phyloP scores from a whole-genome alignment of 1,284 basidiomycete genomes.

The Cryptococcus sp. region DNA sequence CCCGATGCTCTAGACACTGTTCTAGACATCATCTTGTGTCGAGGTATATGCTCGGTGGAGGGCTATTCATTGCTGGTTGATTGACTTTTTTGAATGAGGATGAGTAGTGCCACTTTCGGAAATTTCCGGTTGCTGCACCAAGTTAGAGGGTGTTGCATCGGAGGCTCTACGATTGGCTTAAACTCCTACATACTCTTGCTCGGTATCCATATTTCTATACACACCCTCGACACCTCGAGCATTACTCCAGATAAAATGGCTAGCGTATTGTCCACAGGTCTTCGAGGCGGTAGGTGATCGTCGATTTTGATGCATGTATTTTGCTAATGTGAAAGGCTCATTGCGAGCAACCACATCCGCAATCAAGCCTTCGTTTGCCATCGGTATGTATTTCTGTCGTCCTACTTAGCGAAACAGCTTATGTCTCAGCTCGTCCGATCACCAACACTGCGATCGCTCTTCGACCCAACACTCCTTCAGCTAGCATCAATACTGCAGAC shows the following conservation, averaged over 20 bases:
- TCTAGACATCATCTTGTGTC: not conserved
- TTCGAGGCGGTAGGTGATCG: conserved; percentile 26
- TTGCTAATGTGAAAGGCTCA: conserved; percentile 14
- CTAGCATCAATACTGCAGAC: conserved; percentile 23
- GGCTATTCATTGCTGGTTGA: not conserved
- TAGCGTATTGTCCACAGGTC: conserved; percentile 28
- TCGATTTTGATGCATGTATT: not conserved
- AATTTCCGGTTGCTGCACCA: not conserved
- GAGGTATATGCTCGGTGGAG: conserved; percentile 1
- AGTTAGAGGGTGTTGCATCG: not conserved
- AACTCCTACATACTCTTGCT: too few species aligned
- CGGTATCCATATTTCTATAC: not conserved
- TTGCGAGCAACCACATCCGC: conserved; percentile 30
- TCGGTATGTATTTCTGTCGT: conserved; percentile 15
- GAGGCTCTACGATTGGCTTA: not conserved
- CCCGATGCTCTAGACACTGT: not conserved
- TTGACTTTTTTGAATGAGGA: not conserved
- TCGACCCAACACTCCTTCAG: conserved; percentile 25
- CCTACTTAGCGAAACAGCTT: not conserved
- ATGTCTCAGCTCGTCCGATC: conserved; percentile 28
- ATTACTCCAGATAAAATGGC: conserved; percentile 19
- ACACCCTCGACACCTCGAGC: not conserved
- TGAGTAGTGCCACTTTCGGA: conserved; percentile 1
- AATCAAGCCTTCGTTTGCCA: conserved; percentile 33
- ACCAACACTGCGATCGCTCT: conserved; percentile 30